These are phyloP conservation scores for Ophiostoma himal-ulmi DNA, from an alignment of 2,329 filamentous ascomycete species.

Conservation along the genomic window DNA sequence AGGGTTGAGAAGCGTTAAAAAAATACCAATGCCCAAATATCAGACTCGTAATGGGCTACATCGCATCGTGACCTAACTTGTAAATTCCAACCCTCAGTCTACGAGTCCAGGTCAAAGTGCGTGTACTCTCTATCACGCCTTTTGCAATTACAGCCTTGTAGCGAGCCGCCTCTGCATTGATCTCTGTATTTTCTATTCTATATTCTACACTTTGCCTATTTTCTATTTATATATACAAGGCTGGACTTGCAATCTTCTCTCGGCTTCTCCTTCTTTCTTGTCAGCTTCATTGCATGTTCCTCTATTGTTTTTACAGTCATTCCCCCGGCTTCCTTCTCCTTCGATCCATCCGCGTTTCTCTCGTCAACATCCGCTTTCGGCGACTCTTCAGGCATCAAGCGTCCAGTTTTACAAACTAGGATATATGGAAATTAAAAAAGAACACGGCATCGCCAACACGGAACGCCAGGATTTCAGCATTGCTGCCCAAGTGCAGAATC, in stretches of 20 bases:
- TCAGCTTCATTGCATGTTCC: not conserved
- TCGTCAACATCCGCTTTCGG: not conserved
- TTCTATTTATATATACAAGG: not conserved
- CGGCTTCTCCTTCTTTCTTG: not conserved
- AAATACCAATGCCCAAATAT: not conserved
- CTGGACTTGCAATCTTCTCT: not conserved
- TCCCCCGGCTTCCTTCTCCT: not conserved
- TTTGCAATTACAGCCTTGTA: not conserved
- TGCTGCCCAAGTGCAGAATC: constrained; percentile 24
- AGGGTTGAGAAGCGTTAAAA: not conserved
- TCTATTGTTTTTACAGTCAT: not conserved
- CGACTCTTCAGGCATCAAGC: constrained; percentile 9
- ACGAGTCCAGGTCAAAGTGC: not conserved
- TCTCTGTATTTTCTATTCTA: not conserved
- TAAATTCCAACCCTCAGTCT: not conserved
- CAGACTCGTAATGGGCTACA: not conserved
- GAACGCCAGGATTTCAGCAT: constrained; percentile 19
- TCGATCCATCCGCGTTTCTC: not conserved
- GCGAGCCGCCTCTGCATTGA: not conserved
- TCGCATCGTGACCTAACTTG: not conserved
- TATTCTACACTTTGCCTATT: not conserved
- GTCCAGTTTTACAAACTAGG: not conserved
- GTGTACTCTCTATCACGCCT: not conserved
- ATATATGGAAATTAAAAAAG: not conserved
- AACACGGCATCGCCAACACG: constrained; percentile 1